Percentiles rank a stretch among this genome's conserved stretches.
These are phyloP conservation scores for Fusarium mangiferae DNA, from an alignment of 2,329 filamentous ascomycete species.

Conservation along the genomic window DNA sequence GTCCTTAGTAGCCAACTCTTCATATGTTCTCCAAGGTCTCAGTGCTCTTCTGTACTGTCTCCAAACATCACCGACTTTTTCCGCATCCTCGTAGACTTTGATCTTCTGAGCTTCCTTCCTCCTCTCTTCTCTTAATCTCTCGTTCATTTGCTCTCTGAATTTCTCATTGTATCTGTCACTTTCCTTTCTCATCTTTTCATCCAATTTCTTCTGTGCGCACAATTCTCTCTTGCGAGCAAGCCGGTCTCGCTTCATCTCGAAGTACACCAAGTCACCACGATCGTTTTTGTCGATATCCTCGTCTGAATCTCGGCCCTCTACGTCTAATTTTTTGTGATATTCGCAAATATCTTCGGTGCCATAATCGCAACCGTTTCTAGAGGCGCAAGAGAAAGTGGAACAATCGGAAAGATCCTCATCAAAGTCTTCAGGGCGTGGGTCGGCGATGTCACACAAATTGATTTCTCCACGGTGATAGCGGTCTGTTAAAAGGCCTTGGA, in stretches of 20 bases:
- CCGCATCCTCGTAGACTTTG: background rate
- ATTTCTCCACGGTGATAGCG: background rate
- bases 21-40: background rate
- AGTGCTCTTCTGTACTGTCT: background rate
- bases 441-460: background rate
- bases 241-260: background rate
- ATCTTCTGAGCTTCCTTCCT: background rate
- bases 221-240: background rate
- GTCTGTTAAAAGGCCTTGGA: accelerated
- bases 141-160: background rate
- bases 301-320: background rate
- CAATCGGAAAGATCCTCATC: background rate
- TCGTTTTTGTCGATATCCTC: background rate
- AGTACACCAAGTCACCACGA: accelerated
- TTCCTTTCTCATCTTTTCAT: too few species aligned
- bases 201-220: background rate
- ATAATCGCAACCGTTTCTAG: background rate
- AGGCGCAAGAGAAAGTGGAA: background rate
- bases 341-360: background rate
- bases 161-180: too few species aligned
- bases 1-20: background rate
- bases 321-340: background rate
- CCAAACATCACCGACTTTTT: accelerated
- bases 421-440: background rate
- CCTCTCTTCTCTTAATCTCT: accelerated